These are phyloP conservation scores for Amanita polypyramis DNA, from an alignment of 768 basidiomycete genomes.

Conservation along the genomic window DNA sequence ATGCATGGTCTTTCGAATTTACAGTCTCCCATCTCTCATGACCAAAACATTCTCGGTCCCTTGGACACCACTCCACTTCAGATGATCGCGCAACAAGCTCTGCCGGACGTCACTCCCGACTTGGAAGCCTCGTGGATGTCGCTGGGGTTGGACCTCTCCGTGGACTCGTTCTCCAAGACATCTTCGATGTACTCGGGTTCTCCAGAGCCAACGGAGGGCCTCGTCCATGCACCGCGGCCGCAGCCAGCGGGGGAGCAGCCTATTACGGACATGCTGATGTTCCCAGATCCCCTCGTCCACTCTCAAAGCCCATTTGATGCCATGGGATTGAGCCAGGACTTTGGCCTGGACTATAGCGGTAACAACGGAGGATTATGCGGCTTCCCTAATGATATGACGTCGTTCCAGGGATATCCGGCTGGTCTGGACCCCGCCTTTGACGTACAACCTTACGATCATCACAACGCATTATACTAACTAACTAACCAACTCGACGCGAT, in stretches of 20 bases:
- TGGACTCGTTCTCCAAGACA: slow-evolving; percentile 18
- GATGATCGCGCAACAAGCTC: not conserved
- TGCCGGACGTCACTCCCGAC: not conserved
- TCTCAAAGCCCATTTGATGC: not conserved
- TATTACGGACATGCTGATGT: slow-evolving; percentile 1
- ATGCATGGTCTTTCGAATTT: slow-evolving; percentile 1
- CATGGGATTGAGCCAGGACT: not conserved
- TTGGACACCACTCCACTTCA: slow-evolving; percentile 11
- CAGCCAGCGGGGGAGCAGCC: slow-evolving; percentile 1
- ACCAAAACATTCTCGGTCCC: slow-evolving; percentile 12
- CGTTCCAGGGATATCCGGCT: not conserved
- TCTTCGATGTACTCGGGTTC: slow-evolving; percentile 36
- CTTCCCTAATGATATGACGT: not conserved
- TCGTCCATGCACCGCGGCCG: slow-evolving; percentile 18
- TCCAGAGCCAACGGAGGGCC: slow-evolving; percentile 17
- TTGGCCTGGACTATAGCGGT: not conserved
- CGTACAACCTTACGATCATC: not conserved
- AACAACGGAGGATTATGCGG: not conserved
- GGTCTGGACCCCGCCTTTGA: slow-evolving; percentile 1
- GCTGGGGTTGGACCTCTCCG: slow-evolving; percentile 8
- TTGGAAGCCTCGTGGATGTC: slow-evolving; percentile 1
- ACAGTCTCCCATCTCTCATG: slow-evolving; percentile 9
- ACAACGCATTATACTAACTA: slow-evolving; percentile 1
- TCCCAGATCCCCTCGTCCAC: not conserved
- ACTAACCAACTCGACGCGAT: not conserved